These are phyloP conservation scores for Fraxinus americana DNA, from an alignment of 257 asterid species.

Conservation along the genomic window DNA sequence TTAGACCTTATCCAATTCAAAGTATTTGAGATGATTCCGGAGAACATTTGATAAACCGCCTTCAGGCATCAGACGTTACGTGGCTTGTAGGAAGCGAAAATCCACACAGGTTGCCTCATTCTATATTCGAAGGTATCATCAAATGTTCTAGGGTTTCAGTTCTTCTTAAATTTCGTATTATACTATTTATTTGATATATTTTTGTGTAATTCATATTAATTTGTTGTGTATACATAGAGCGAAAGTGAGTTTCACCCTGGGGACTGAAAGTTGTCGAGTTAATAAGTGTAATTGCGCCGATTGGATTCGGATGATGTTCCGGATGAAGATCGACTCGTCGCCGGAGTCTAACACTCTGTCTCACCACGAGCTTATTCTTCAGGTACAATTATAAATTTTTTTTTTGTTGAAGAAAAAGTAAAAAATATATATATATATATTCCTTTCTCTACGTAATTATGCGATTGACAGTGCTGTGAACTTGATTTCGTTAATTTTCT, in stretches of 20 bases:
- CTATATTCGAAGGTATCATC: slow-evolving; percentile 31
- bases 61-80: slow-evolving; percentile 23
- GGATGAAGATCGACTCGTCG: slow-evolving; percentile 71
- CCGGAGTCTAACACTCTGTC: slow-evolving; percentile 36
- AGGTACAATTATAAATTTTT: slow-evolving; percentile 35
- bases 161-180: slow-evolving; percentile 4
- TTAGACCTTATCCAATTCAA: slow-evolving; percentile 30
- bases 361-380: slow-evolving; percentile 50
- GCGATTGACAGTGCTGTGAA: not conserved
- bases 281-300: slow-evolving; percentile 48
- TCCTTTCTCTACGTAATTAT: not conserved
- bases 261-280: slow-evolving; percentile 52
- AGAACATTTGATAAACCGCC: slow-evolving; percentile 29
- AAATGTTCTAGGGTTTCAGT: slow-evolving; percentile 41
- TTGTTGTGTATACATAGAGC: slow-evolving; percentile 24
- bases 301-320: slow-evolving; percentile 53
- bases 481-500: not conserved
- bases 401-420: not conserved
- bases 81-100: not conserved
- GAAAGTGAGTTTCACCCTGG: slow-evolving; percentile 54
- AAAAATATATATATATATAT: not conserved
- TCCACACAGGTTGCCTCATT: not conserved
- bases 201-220: slow-evolving; percentile 13
- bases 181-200: slow-evolving; percentile 25
- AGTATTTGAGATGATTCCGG: slow-evolving; percentile 22